Base-by-base conservation (phyloP, 257 asterid genomes). In the Gentiana macrophylla region DNA sequence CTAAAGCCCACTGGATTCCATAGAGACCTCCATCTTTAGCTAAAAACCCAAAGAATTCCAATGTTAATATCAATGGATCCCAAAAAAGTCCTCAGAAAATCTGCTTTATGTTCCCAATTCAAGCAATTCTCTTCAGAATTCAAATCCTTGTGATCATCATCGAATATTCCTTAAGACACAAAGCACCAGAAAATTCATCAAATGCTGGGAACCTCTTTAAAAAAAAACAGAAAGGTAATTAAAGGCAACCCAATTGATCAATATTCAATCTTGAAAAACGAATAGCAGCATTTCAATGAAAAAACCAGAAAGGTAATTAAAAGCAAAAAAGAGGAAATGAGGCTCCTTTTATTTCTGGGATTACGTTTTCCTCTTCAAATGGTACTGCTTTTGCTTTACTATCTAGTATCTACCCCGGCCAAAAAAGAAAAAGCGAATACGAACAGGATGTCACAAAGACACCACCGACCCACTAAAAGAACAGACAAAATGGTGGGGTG, bases 391-490 rank as follows among this genome's bases (percentile, higher is more conserved):
- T 10, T 41, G 9, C 5, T 41, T 5, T 7, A 41, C 9, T 10
- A 41, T 2, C 6, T 7, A 41, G 58, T 57, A 67, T 50, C 48
- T 15, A 54, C 63, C 61, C 72, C 64, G 62, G 62, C 69, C 71
- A 56, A 71, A 74, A 24, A 59, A 63, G 74, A 70, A 75, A 69
- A 62, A 69, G 84, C 53, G 55, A 61, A 41, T 10, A 63, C 49
- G 62, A 63, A 36, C 61, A 41, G 50, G 61, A 69, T 49, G 44
- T 50, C 62, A 57, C 69, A 62, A 74, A 65, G 79, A 80, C 55
- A 7, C 84, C 72, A 68, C 79, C 83, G 79, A 80, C 72, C 65
- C 62, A 68, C 63, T 65, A 45, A 78, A 67, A 45, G 76, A 67
- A 71, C 51, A 75, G 69, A 67, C 72, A 75, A 74, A 63, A 66